phyloP scores from a whole-genome alignment of 2,329 filamentous ascomycete species.

The Torrubiellomyces zombiae region DNA sequence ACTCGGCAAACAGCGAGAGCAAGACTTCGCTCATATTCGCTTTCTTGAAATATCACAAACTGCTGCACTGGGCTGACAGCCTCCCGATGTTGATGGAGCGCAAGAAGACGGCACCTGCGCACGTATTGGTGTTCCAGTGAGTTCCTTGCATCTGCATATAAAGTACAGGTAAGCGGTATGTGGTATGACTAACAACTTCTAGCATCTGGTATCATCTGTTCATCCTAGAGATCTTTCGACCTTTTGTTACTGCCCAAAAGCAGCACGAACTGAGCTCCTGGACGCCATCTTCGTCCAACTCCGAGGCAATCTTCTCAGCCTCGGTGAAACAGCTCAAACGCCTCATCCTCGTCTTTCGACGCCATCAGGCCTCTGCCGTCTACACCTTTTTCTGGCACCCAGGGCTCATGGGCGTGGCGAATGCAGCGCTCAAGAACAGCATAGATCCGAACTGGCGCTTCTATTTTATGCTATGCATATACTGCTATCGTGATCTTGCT shows the following conservation, averaged over 20 bases:
- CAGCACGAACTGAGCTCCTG: constrained; percentile 14
- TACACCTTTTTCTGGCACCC: constrained; percentile 24
- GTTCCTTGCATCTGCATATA: constrained; percentile 4
- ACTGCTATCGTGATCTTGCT: constrained; percentile 19
- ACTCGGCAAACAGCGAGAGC: constrained; percentile 2
- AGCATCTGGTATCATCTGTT: constrained; percentile 24
- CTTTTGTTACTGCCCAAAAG: constrained; percentile 5
- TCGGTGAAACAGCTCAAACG: constrained; percentile 21
- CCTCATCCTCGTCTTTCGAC: constrained; percentile 19
- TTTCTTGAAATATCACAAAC: constrained; percentile 21
- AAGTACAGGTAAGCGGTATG: neutral
- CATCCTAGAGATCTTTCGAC: constrained; percentile 19
- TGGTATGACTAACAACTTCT: neutral
- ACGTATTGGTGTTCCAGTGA: constrained; percentile 21
- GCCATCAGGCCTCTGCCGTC: constrained; percentile 14
- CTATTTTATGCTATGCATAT: constrained; percentile 21
- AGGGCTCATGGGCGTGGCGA: constrained; percentile 21
- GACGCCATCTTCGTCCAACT: constrained; percentile 10
- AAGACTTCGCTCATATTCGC: constrained; percentile 10
- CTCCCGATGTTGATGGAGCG: constrained; percentile 13
- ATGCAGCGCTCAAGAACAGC: constrained; percentile 16
- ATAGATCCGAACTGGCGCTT: constrained; percentile 15
- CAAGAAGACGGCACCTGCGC: constrained; percentile 12
- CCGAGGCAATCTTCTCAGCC: constrained; percentile 14
- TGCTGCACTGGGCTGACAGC: constrained; percentile 19